phyloP scores from a whole-genome alignment of 2,329 filamentous ascomycete genomes.

The Neonectria magnoliae region DNA sequence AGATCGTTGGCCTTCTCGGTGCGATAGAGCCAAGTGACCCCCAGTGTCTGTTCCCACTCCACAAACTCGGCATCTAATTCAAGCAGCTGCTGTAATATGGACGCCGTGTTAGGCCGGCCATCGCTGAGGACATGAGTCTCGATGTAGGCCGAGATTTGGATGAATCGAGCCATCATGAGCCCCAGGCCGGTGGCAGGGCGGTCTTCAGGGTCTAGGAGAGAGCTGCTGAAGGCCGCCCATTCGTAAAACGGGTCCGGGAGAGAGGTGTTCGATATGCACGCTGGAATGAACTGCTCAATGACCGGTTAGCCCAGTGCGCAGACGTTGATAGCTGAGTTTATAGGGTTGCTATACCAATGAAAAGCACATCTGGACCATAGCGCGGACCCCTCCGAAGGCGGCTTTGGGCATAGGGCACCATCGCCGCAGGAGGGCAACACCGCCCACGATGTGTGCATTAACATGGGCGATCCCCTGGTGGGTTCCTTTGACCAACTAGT shows the following conservation, averaged over 20 bases:
- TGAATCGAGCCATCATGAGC: constrained; percentile 51
- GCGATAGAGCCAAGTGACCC: constrained; percentile 51
- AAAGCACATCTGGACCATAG: constrained; percentile 65
- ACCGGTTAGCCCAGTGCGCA: constrained; percentile 20
- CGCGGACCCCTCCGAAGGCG: constrained; percentile 58
- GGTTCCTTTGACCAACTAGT: constrained; percentile 57
- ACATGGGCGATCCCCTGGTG: constrained; percentile 60
- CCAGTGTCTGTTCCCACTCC: constrained; percentile 50
- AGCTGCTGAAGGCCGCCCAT: constrained; percentile 52
- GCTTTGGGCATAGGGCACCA: constrained; percentile 52
- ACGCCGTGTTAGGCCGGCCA: constrained; percentile 46
- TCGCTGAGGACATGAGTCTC: constrained; percentile 51
- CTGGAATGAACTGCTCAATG: constrained; percentile 55
- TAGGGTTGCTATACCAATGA: constrained; percentile 58
- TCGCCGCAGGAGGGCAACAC: constrained; percentile 64
- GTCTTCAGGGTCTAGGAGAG: constrained; percentile 49
- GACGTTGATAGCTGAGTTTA: background rate
- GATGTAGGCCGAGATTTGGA: constrained; percentile 52
- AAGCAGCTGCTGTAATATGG: constrained; percentile 52
- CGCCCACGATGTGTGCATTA: constrained; percentile 68
- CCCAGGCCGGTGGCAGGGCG: constrained; percentile 54
- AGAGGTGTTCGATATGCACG: constrained; percentile 50
- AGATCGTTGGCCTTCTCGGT: constrained; percentile 46
- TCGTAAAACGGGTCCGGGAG: constrained; percentile 57
- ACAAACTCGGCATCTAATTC: constrained; percentile 53